Evolutionary conservation across 2,329 filamentous ascomycete genomes (phyloP).

Genomic region (Nannizziopsis barbatae): DNA sequence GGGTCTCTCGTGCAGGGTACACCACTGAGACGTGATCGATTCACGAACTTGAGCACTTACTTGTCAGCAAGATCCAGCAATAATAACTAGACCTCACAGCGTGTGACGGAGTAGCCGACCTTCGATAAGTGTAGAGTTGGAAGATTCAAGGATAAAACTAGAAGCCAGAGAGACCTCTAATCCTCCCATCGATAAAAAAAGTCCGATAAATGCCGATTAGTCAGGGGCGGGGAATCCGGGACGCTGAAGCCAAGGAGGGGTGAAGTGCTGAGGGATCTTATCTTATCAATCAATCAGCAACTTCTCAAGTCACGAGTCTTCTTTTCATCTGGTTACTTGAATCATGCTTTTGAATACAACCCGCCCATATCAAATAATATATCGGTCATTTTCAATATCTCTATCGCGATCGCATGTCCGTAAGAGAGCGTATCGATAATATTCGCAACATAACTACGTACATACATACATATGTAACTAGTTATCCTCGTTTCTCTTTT

Average conservation of each 20-base stretch:
- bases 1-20: too few relatives aligned
- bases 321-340: background rate
- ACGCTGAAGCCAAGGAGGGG: background rate
- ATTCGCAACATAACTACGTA: background rate
- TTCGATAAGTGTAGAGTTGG: too few relatives aligned
- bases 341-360: background rate
- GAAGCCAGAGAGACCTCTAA: too few relatives aligned
- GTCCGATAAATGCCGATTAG: background rate
- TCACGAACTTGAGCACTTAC: too few relatives aligned
- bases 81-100: too few relatives aligned
- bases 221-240: background rate
- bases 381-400: background rate
- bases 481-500: too few relatives aligned
- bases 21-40: too few relatives aligned
- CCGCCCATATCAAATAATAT: background rate
- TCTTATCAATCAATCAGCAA: conserved; percentile 6
- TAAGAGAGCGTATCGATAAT: background rate
- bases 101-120: too few relatives aligned
- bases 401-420: background rate
- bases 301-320: background rate
- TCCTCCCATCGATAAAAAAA: too few relatives aligned
- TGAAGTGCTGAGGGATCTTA: background rate
- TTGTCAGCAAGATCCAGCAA: too few relatives aligned
- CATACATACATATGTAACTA: too few relatives aligned
- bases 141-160: too few relatives aligned